Percentiles rank a stretch among this genome's conserved stretches.
These are phyloP conservation scores for Melanopsichium pennsylvanicum DNA, from an alignment of 1,284 basidiomycete species.

Conservation along the genomic window DNA sequence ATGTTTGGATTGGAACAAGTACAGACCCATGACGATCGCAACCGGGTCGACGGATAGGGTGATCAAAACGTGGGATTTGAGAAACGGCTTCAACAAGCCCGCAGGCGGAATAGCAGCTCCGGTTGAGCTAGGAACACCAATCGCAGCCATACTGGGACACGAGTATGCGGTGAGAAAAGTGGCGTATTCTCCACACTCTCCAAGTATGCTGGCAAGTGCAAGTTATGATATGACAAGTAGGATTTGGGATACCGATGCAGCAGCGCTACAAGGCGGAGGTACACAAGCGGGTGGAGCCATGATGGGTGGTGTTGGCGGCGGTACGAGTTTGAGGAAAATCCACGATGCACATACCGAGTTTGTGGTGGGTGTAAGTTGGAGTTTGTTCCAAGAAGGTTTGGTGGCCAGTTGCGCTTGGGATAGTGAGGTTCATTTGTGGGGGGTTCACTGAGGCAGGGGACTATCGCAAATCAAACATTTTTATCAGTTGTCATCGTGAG, in stretches of 20 bases:
- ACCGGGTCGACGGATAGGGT: constrained; percentile 81
- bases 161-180: constrained; percentile 69
- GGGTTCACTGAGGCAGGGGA: background rate
- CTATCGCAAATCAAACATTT: too few species aligned
- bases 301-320: too few species aligned
- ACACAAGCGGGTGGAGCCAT: too few species aligned
- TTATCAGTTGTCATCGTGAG: too few species aligned
- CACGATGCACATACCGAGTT: constrained; percentile 93
- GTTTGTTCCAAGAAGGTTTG: constrained; percentile 79
- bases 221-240: constrained; percentile 97
- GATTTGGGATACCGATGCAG: constrained; percentile 71
- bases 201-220: constrained; percentile 80
- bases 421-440: constrained; percentile 77
- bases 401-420: constrained; percentile 92
- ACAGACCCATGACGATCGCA: constrained; percentile 79
- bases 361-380: constrained; percentile 88
- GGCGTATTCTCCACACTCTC: constrained; percentile 71
- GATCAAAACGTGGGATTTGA: constrained; percentile 80
- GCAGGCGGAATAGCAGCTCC: background rate
- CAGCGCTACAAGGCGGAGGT: constrained; percentile 13
- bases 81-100: constrained; percentile 12
- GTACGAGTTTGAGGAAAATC: constrained; percentile 71
- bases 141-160: constrained; percentile 66
- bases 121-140: constrained; percentile 23
- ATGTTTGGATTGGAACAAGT: constrained; percentile 91